phyloP scores from a whole-genome alignment of 257 asterid genomes.

The Haberlea rhodopensis region DNA sequence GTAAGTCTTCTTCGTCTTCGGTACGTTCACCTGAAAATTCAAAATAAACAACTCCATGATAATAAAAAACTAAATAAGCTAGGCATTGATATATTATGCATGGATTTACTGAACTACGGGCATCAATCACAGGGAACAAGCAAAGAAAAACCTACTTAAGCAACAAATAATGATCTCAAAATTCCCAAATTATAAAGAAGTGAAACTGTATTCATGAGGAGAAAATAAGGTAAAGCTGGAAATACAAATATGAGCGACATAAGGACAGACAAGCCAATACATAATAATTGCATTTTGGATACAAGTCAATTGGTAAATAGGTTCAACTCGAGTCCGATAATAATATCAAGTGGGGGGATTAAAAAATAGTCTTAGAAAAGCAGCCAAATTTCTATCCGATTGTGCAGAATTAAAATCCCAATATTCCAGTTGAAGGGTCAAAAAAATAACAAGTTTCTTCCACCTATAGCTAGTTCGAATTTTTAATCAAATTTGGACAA shows the following conservation, averaged over 20 bases:
- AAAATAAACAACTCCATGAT: neutral
- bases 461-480: neutral
- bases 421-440: neutral
- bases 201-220: neutral
- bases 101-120: neutral
- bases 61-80: too few species aligned
- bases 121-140: neutral
- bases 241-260: too few species aligned
- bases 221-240: neutral
- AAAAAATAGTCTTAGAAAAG: too few species aligned
- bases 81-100: neutral
- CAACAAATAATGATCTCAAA: neutral
- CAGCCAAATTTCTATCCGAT: neutral
- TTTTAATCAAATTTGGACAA: neutral
- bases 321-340: neutral
- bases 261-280: neutral
- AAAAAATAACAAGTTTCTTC: neutral
- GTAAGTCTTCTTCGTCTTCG: slow-evolving; percentile 45
- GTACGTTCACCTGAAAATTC: slow-evolving; percentile 38
- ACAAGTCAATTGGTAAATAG: neutral
- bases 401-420: neutral
- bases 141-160: neutral
- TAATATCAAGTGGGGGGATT: too few species aligned
- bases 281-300: neutral
- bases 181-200: neutral